These are phyloP conservation scores for Arxiozyma heterogenica DNA, from an alignment of 1,139 yeast species.

Conservation along the genomic window DNA sequence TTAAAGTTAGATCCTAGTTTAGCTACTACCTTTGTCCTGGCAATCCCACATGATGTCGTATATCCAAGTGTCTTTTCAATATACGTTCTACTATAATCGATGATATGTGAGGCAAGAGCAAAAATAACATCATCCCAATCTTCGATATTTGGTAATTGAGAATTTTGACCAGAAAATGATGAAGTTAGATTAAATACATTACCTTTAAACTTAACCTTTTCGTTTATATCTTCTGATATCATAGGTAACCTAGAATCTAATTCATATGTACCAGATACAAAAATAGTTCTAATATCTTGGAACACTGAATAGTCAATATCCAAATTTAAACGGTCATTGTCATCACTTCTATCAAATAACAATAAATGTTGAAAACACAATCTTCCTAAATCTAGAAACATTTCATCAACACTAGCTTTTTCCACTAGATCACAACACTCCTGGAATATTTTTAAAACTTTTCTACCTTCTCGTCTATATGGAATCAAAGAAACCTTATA, in stretches of 20 bases:
- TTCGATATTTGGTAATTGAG: constrained; percentile 19
- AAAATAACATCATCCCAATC: constrained; percentile 87
- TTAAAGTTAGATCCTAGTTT: constrained; percentile 81
- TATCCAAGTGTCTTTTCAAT: constrained; percentile 55
- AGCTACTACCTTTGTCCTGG: constrained; percentile 66
- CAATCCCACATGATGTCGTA: constrained; percentile 86
- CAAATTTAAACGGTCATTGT: constrained; percentile 13
- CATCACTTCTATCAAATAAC: constrained; percentile 30
- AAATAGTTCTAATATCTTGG: constrained; percentile 12
- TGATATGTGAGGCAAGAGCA: constrained; percentile 53
- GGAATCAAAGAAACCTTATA: constrained; percentile 90
- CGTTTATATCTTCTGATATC: constrained; percentile 38
- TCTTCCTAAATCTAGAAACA: constrained; percentile 73
- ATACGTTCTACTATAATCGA: constrained; percentile 44
- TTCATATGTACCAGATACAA: constrained; percentile 20
- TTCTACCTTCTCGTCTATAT: constrained; percentile 77
- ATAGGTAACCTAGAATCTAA: constrained; percentile 38
- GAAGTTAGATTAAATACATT: constrained; percentile 13
- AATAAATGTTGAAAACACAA: constrained; percentile 34
- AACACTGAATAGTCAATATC: constrained; percentile 2
- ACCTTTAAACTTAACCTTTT: constrained; percentile 18
- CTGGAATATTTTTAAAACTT: constrained; percentile 56
- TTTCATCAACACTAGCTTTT: constrained; percentile 94
- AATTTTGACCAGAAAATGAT: neutral
- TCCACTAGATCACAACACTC: constrained; percentile 58